Base-by-base conservation (phyloP, 345 rosid species). In the Bretschneidera sinensis region DNA sequence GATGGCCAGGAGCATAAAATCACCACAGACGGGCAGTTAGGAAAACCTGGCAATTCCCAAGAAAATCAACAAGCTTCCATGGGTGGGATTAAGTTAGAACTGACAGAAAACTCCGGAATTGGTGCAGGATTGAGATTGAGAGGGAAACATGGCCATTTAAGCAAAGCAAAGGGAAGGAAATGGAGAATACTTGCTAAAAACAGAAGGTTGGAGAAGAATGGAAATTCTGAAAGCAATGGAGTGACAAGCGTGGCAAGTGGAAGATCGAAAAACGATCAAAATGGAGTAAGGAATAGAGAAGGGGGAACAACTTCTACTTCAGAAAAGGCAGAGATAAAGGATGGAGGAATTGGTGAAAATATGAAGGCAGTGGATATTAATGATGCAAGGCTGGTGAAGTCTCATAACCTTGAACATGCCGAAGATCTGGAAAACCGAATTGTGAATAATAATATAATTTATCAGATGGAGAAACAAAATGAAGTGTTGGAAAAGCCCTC, bases 131-230 rank as follows among this genome's bases (percentile, higher is more conserved):
- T 51, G 17, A 65, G 58, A 58, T 43, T 28, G 59, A 39, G 34
- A 25, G 52, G 59, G 34, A 63, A 43, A 63, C 51, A 56, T 59
- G 67, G 48, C 2, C 54, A 21, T 25, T 48, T 43, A 43, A 59
- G 77, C 24, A 60, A 60, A 53, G 57, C 62, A 14, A 71, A 62
- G 63, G 73, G 71, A 28, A 75, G 63, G 71, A 67, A 60, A 67
- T 66, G 78, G 82, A 71, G 68, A 60, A 45, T 28, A 16, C 55
- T 60, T 18, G 61, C 82, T 2, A 70, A 67, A 54, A 76, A 68
- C 34, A 74, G 79, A 71, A 54, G 54, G 71, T 21, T 57, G 21
- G 74, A 59, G 65, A 68, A 50, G 48, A 64, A 22, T 5, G 61
- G 57, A 21, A 67, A 48, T 59, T 55, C 62, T 34, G 59, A 35